Evolutionary conservation across 2,329 filamentous ascomycete species (phyloP), one percentile per base, ranked within the genome.

Genomic region (Alternaria sp.): DNA sequence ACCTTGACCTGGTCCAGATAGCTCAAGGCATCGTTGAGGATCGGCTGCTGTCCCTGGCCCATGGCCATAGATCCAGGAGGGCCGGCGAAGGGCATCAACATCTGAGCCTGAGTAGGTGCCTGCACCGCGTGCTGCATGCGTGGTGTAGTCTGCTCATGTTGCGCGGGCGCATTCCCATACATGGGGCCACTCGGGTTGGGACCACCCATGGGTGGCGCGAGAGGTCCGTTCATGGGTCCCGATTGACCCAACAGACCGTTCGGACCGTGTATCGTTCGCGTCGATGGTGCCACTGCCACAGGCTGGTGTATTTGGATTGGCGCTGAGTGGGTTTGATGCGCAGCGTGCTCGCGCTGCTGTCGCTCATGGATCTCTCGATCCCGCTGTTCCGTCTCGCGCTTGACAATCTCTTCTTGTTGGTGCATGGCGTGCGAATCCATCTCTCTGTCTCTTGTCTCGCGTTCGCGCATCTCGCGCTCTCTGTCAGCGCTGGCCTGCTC

Each of bases 1-100:
- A 98, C 94, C 80, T 99, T 99, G 65, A 99, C 95, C 79, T 98
- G 95, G 75, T 99, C 95, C 24, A 99, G 87, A 75, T 99, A 99
- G 73, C 93, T 97, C 44, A 99, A 85, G 32, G 95, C 95, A 80
- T 92, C 89, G 77, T 91, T 91, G 54, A 96, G 81, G 69, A 96
- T 96, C 5, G 92, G 92, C 75, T 95, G 92, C 77, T 94, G 92
- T 38, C 91, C 91, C 78, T 93, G 91, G 12, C 88, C 86, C 75
- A 92, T 84, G 16, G 85, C 85, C 62, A 86, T 84, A 38, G 87
- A 82, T 61, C 84, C 82, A 32, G 57, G 80, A 67, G 66, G 78
- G 59, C 64, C 81, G 71, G 63, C 78, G 71, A 80, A 85, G 63
- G 77, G 85, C 73, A 80, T 84, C 77, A 83, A 76, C 78, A 86